A percentile compares a stretch with the other conserved stretches of the same genome.
Evolutionary conservation across 176 grass and related monocot species (phyloP).

Genomic region (Lolium rigidum): DNA sequence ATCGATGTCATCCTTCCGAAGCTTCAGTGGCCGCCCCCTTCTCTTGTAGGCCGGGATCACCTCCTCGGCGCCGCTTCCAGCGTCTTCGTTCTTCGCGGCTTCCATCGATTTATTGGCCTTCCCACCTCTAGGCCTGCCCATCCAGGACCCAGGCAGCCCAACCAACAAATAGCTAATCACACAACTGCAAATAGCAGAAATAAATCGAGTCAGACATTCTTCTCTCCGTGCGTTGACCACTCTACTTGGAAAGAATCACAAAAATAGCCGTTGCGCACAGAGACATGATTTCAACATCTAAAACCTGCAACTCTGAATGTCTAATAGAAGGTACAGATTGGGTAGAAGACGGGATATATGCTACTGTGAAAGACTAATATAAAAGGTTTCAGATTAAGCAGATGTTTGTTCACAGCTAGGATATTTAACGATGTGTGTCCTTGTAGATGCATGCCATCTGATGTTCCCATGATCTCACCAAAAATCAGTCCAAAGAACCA

Average conservation of each 20-base stretch:
- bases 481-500: neutral
- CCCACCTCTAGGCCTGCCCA: slow-evolving; percentile 81
- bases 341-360: neutral
- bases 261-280: neutral
- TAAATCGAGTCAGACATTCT: neutral
- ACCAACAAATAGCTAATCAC: neutral
- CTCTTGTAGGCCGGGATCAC: slow-evolving; percentile 64
- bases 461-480: neutral
- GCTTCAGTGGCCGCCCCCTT: slow-evolving; percentile 69
- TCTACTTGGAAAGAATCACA: neutral
- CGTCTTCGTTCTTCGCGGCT: slow-evolving; percentile 50
- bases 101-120: slow-evolving; percentile 65
- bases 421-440: neutral
- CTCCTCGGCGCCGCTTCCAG: slow-evolving; percentile 71
- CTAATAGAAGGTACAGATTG: neutral
- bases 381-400: slow-evolving; percentile 16
- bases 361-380: neutral
- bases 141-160: slow-evolving; percentile 26
- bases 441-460: neutral
- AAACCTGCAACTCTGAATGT: neutral
- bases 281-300: neutral
- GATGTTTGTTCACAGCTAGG: neutral
- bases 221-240: neutral
- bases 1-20: slow-evolving; percentile 54
- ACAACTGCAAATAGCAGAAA: slow-evolving; percentile 28